These are phyloP conservation scores for Aspergillus pseudoterreus DNA, from an alignment of 2,329 filamentous ascomycete genomes.

Conservation along the genomic window DNA sequence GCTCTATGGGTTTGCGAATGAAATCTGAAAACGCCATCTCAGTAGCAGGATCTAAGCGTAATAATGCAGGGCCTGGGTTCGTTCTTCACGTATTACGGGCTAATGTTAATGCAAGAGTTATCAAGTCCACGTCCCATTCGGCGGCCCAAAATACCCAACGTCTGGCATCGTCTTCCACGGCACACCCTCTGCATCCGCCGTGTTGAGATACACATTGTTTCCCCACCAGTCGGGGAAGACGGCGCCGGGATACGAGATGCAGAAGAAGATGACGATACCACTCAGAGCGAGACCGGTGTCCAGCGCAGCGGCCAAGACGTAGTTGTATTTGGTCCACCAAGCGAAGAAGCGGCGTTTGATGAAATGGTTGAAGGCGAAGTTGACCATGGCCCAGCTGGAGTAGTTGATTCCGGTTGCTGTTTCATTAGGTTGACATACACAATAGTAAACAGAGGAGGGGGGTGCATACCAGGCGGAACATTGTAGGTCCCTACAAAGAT, in stretches of 20 bases:
- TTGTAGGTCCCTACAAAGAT: slow-evolving; percentile 28
- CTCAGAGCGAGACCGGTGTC: slow-evolving; percentile 33
- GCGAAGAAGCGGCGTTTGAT: slow-evolving; percentile 50
- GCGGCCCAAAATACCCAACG: slow-evolving; percentile 29
- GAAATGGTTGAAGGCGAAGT: slow-evolving; percentile 74
- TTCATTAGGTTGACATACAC: not conserved
- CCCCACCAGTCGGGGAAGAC: slow-evolving; percentile 32
- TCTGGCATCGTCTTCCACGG: slow-evolving; percentile 24
- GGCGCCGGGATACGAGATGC: slow-evolving; percentile 29
- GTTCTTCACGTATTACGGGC: not conserved
- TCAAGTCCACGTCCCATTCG: slow-evolving; percentile 27
- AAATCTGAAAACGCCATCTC: not conserved
- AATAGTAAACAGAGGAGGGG: too few species aligned
- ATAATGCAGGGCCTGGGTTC: too few species aligned
- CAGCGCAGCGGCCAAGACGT: slow-evolving; percentile 40
- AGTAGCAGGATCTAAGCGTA: not conserved
- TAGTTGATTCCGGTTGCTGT: slow-evolving; percentile 33
- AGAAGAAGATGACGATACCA: slow-evolving; percentile 36
- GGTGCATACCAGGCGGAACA: slow-evolving; percentile 20
- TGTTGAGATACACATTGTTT: slow-evolving; percentile 30
- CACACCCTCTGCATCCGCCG: slow-evolving; percentile 27
- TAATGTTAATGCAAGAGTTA: not conserved
- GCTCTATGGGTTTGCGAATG: not conserved
- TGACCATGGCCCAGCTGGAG: slow-evolving; percentile 34
- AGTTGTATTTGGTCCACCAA: slow-evolving; percentile 46